A percentile compares a stretch with the other conserved stretches of the same genome.
Conservation (phyloP, 2,329 filamentous ascomycete species). For the Ceratocystis eucalypticola region DNA sequence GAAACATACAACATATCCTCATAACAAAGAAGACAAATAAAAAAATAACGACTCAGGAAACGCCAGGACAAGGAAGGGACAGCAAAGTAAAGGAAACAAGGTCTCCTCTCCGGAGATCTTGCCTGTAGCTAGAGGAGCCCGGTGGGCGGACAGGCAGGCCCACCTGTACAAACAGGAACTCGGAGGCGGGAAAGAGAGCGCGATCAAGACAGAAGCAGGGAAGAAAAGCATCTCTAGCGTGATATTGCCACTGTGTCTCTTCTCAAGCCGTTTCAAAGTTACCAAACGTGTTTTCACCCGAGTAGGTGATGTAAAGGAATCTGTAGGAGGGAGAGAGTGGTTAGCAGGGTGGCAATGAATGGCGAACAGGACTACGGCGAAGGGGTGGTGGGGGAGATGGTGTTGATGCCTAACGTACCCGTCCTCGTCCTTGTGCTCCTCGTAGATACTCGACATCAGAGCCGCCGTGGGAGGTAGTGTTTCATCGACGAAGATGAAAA, state of each 20-base stretch:
- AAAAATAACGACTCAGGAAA: constrained; percentile 6
- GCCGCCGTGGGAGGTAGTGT: constrained; percentile 92
- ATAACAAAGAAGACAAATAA: neutral
- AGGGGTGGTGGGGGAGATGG: neutral
- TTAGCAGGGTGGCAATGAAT: neutral
- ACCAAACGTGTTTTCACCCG: constrained; percentile 98
- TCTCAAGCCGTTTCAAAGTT: constrained; percentile 30
- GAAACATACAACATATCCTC: neutral
- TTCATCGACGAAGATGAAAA: constrained; percentile 99
- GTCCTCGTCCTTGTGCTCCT: constrained; percentile 88
- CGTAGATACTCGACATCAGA: constrained; percentile 98
- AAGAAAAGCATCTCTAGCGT: neutral
- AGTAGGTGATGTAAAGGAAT: constrained; percentile 98
- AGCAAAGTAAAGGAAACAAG: constrained; percentile 6
- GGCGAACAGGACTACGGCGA: neutral
- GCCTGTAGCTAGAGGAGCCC: neutral
- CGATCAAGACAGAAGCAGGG: neutral
- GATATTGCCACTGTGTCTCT: neutral
- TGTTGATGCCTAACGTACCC: constrained; percentile 34
- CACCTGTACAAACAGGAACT: too few relatives aligned
- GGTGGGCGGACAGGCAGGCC: neutral
- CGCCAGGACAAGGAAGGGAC: neutral
- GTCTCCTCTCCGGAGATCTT: neutral
- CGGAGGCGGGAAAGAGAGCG: too few relatives aligned
- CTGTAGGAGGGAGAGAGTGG: constrained; percentile 31